These are phyloP conservation scores for Blastomyces percursus DNA, from an alignment of 2,329 filamentous ascomycete genomes.

Conservation along the genomic window DNA sequence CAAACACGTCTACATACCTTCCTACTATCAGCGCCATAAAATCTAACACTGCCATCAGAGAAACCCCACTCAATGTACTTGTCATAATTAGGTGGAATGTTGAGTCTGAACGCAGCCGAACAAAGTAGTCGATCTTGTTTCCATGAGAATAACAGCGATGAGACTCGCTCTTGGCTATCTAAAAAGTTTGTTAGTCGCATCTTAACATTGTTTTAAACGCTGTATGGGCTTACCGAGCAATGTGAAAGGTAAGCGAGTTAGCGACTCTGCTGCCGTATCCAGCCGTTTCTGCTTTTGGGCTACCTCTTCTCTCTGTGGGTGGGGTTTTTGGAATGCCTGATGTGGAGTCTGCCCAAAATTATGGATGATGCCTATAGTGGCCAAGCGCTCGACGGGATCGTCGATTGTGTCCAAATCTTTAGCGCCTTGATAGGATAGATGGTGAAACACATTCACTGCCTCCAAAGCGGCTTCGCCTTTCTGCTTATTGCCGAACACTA, in stretches of 20 bases:
- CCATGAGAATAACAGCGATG: constrained; percentile 63
- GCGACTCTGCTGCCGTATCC: constrained; percentile 63
- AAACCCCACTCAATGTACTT: constrained; percentile 96
- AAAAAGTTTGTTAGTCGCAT: constrained; percentile 10
- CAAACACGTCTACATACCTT: constrained; percentile 41
- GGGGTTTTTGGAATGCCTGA: constrained; percentile 76
- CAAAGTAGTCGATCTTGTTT: constrained; percentile 76
- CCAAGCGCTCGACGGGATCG: constrained; percentile 73
- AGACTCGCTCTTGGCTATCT: constrained; percentile 64
- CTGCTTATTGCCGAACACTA: constrained; percentile 91
- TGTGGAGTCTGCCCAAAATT: constrained; percentile 97
- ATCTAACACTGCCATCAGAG: constrained; percentile 81
- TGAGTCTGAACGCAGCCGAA: constrained; percentile 71
- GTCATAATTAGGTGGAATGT: constrained; percentile 76
- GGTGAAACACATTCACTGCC: constrained; percentile 88
- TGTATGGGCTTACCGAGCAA: constrained; percentile 50
- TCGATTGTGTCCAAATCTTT: constrained; percentile 85
- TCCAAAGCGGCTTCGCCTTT: constrained; percentile 85
- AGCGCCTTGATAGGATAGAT: constrained; percentile 87
- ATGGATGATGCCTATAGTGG: constrained; percentile 92
- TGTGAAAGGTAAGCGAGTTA: constrained; percentile 69
- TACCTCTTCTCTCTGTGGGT: constrained; percentile 62
- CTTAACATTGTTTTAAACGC: background rate
- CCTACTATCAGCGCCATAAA: constrained; percentile 73
- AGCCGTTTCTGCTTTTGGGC: constrained; percentile 57